These are phyloP conservation scores for Chenopodium suecicum DNA, from an alignment of 148 eudicot genomes.

Conservation along the genomic window DNA sequence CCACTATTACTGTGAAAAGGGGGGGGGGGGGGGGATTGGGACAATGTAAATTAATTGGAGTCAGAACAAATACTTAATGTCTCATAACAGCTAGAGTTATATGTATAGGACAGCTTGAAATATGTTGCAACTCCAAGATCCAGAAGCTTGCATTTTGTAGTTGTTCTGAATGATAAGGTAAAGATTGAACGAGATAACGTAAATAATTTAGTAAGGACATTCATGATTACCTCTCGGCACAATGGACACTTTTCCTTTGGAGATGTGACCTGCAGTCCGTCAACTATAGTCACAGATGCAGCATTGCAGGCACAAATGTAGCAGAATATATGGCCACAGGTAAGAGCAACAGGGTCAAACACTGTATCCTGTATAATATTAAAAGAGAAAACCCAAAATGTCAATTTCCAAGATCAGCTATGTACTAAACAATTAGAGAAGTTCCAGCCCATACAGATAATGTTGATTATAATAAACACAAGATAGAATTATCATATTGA, in stretches of 20 bases:
- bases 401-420: not conserved
- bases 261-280: constrained; percentile 64
- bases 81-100: not conserved
- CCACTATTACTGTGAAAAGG: no score
- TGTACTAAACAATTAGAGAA: not conserved
- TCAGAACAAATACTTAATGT: no score
- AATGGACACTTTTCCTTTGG: constrained; percentile 74
- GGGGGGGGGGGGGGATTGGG: no score
- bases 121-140: not conserved
- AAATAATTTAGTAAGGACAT: not conserved
- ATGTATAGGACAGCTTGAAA: not conserved
- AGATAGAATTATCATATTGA: not conserved
- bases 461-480: not conserved
- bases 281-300: constrained; percentile 81
- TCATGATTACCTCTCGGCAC: constrained; percentile 65
- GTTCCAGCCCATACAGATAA: not conserved
- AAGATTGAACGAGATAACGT: not conserved
- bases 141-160: not conserved
- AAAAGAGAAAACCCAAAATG: not conserved
- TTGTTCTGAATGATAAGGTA: not conserved
- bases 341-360: constrained; percentile 81
- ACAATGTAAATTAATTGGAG: no score
- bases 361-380: constrained; percentile 64
- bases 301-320: constrained; percentile 86
- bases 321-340: constrained; percentile 87